Evolutionary conservation across 352 stramenopile species (phyloP), one percentile per base, ranked within the genome.

Genomic region (Albugo laibachii): DNA sequence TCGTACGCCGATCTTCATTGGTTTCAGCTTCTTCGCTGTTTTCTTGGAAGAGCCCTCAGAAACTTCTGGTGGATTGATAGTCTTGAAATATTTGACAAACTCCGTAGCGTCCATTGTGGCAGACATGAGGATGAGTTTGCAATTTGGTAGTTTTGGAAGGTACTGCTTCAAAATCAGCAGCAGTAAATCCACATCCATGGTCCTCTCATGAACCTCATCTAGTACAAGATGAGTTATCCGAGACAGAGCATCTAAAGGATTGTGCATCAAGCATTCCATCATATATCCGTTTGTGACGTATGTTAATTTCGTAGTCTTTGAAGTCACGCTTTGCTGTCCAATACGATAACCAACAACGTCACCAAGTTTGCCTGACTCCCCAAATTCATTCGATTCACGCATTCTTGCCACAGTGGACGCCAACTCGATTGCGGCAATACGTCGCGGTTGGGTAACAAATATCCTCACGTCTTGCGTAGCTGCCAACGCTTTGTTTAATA

Each of bases 221-320:
- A 99, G 82, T 14, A 98, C 80, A 13, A 98, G 63, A 58, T 98
- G 92, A 35, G 92, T 97, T 47, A 95, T 79, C 13, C 62, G 66
- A 38, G 75, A 43, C 39, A 98, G 83, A 14, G 68, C 65, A 8
- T 93, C 67, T 8, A 31, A 10, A 11, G 79, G 67, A 55, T 97
- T 70, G 57, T 97, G 89, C 36, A 96, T 95, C 16, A 98, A 63
- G 0, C 95, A 65, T 46, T 95, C 69, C 6, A 97, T 80, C 56
- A 98, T 87, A 53, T 98, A 98, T 2, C 93, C 94, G 13, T 92
- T 97, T 27, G 94, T 98, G 1, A 95, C 87, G 50, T 98, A 97
- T 55, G 80, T 97, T 47, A 96, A 94, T 46, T 83, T 79, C 1
- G 93, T 97, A 11, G 66, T 68, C 38, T 87, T 77, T 36, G 86